Evolutionary conservation across 2,329 filamentous ascomycete species (phyloP).

Genomic region (Pestalotiopsis sp.): DNA sequence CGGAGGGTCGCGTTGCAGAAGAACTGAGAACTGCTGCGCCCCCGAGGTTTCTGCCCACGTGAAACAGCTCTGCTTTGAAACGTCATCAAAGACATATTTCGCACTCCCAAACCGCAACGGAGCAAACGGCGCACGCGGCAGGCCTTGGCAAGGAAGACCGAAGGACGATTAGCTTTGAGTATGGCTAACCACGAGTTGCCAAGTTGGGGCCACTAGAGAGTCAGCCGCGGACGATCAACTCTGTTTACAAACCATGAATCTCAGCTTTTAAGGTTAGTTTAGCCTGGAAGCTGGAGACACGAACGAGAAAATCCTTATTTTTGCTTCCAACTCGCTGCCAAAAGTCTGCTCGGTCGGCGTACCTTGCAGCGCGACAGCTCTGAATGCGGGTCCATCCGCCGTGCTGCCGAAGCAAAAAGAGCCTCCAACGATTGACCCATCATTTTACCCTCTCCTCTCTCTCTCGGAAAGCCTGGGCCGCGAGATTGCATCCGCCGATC

Average conservation of each 20-base stretch:
- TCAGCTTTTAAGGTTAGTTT: constrained; percentile 4
- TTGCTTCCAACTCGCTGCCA: neutral
- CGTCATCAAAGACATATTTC: neutral
- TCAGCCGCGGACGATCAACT: neutral
- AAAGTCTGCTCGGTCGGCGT: neutral
- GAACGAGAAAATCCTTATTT: neutral
- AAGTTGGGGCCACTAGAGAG: neutral
- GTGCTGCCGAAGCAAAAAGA: neutral
- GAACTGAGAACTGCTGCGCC: neutral
- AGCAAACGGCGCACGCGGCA: neutral
- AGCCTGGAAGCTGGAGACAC: neutral
- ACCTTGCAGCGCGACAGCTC: neutral
- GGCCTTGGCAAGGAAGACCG: neutral
- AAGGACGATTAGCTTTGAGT: neutral
- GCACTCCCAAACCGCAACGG: neutral
- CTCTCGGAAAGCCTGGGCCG: neutral
- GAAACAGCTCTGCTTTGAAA: neutral
- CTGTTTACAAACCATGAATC: neutral
- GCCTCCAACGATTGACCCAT: neutral
- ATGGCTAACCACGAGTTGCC: neutral
- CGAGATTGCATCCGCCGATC: neutral
- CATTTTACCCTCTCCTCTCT: neutral
- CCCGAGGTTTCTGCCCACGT: neutral
- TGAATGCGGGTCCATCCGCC: neutral
- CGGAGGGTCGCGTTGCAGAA: neutral